A percentile compares a stretch with the other conserved stretches of the same genome.
Conservation (phyloP, 768 basidiomycete genomes). For the Holtermannia corniformis region DNA sequence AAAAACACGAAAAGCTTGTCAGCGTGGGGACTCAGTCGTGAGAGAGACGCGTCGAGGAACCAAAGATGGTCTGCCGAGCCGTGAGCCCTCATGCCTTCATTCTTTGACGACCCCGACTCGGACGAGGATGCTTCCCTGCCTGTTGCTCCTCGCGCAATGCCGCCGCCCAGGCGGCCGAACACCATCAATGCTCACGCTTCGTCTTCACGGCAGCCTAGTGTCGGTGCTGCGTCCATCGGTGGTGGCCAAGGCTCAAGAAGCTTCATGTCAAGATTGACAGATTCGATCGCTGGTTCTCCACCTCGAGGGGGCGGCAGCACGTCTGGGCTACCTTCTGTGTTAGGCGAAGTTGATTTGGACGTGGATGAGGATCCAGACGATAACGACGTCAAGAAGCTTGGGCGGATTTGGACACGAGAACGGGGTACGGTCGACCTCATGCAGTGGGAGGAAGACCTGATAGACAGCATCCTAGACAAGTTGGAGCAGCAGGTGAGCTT, state of each 20-base stretch:
- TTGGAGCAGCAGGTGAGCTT: constrained; percentile 37
- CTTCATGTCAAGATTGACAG: background rate
- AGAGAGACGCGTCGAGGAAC: too few species aligned
- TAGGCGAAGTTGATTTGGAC: constrained; percentile 4
- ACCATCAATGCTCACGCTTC: background rate
- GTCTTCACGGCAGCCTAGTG: background rate
- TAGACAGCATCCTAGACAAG: constrained; percentile 36
- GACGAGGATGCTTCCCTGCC: background rate
- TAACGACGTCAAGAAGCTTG: constrained; percentile 30
- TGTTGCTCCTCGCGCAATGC: background rate
- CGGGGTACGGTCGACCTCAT: constrained; percentile 34
- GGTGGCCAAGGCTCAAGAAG: background rate
- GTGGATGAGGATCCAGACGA: constrained; percentile 18
- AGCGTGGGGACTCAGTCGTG: too few species aligned
- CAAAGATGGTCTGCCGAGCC: too few species aligned
- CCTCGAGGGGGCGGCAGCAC: too few species aligned
- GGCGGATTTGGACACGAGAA: constrained; percentile 31
- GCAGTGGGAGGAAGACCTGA: constrained; percentile 36
- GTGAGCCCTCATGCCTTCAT: background rate
- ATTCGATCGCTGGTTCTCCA: background rate
- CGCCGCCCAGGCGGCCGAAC: too few species aligned
- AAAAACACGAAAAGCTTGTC: too few species aligned
- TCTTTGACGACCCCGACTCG: background rate
- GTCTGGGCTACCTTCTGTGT: background rate
- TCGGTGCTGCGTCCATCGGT: background rate